phyloP scores from a whole-genome alignment of 2,329 filamentous ascomycete genomes.

The Stagonosporopsis vannaccii region DNA sequence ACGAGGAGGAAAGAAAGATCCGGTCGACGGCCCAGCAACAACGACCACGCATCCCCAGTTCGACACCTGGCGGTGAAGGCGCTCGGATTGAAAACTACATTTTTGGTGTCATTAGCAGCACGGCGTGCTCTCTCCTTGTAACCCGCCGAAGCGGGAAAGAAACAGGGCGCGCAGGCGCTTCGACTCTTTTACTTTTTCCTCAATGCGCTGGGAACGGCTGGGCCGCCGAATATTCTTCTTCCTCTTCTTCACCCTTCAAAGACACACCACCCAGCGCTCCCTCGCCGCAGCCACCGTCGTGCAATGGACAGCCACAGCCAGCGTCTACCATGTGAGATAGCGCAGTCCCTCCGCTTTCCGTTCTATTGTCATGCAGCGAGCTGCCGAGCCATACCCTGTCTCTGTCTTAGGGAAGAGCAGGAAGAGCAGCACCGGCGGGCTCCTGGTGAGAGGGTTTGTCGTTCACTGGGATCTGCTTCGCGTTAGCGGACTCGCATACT shows the following conservation, averaged over 20 bases:
- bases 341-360: slow-evolving; percentile 47
- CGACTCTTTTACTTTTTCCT: slow-evolving; percentile 44
- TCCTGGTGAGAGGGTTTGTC: slow-evolving; percentile 39
- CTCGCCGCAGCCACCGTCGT: slow-evolving; percentile 24
- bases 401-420: not conserved
- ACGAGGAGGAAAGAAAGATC: too few species aligned
- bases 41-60: slow-evolving; percentile 35
- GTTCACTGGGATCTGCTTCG: slow-evolving; percentile 36
- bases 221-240: not conserved
- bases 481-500: not conserved
- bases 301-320: slow-evolving; percentile 28
- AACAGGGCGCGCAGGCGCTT: slow-evolving; percentile 31
- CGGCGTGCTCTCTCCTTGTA: slow-evolving; percentile 10
- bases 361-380: slow-evolving; percentile 42
- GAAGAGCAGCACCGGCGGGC: slow-evolving; percentile 31
- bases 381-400: slow-evolving; percentile 12
- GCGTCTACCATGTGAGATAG: slow-evolving; percentile 34
- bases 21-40: slow-evolving; percentile 25
- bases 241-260: not conserved
- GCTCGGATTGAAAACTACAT: slow-evolving; percentile 50
- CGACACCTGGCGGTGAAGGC: slow-evolving; percentile 23
- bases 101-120: slow-evolving; percentile 38
- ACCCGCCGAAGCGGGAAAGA: not conserved
- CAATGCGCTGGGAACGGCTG: slow-evolving; percentile 41
- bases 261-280: slow-evolving; percentile 24